These are phyloP conservation scores for Scleromitrula shiraiana DNA, from an alignment of 2,329 filamentous ascomycete species.

Conservation along the genomic window DNA sequence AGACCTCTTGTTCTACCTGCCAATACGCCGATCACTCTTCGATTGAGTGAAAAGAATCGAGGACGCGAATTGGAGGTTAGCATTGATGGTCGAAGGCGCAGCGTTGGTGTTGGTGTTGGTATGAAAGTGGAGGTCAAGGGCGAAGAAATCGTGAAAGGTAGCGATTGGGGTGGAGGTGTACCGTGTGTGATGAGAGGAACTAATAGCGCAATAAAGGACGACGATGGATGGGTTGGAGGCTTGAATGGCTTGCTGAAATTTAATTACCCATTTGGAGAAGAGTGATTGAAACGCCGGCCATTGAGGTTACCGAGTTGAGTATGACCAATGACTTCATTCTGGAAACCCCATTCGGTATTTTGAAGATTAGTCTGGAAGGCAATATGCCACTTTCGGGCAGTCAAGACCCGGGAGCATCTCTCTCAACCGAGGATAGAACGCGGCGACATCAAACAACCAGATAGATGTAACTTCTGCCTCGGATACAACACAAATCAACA, in stretches of 20 bases:
- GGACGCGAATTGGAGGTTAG: conserved; percentile 70
- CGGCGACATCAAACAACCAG: too few relatives aligned
- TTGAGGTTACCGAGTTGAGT: not conserved
- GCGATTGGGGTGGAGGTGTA: conserved; percentile 65
- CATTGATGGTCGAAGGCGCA: conserved; percentile 64
- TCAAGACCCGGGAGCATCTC: too few relatives aligned
- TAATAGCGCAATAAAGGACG: conserved; percentile 45
- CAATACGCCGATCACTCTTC: conserved; percentile 74
- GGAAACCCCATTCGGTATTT: too few relatives aligned
- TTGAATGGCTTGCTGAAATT: conserved; percentile 92
- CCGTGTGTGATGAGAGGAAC: conserved; percentile 75
- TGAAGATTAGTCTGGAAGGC: too few relatives aligned
- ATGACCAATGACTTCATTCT: too few relatives aligned
- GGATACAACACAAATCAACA: too few relatives aligned
- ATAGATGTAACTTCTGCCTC: too few relatives aligned
- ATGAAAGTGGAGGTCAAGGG: conserved; percentile 85
- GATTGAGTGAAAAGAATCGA: conserved; percentile 72
- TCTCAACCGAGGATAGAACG: too few relatives aligned
- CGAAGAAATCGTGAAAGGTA: conserved; percentile 57
- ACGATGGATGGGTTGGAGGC: conserved; percentile 95
- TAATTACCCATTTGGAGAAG: conserved; percentile 89
- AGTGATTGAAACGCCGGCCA: conserved; percentile 3
- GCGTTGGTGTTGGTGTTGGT: conserved; percentile 60
- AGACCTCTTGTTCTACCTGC: conserved; percentile 82
- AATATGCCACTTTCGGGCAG: too few relatives aligned